These are phyloP conservation scores for Spathaspora passalidarum DNA, from an alignment of 805 yeast species.

Conservation along the genomic window DNA sequence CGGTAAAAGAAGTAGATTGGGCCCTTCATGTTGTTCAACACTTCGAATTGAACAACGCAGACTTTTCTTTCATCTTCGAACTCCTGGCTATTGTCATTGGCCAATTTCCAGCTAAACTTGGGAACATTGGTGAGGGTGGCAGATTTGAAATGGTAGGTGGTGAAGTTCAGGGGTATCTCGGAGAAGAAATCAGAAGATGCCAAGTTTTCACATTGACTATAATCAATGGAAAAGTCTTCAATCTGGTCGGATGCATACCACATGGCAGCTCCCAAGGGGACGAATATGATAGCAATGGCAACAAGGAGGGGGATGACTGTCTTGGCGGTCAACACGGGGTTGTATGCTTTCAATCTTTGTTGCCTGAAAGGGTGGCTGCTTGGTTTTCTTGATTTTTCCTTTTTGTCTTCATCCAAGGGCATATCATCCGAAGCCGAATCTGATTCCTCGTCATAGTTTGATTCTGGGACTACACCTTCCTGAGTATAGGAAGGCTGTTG, in stretches of 20 bases:
- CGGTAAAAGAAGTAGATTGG: constrained; percentile 44
- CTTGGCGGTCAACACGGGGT: constrained; percentile 42
- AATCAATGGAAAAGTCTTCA: constrained; percentile 40
- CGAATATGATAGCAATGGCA: constrained; percentile 36
- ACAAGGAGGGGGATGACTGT: constrained; percentile 41
- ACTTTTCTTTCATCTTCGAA: constrained; percentile 51
- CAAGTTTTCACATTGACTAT: constrained; percentile 36
- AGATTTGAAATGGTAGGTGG: constrained; percentile 34
- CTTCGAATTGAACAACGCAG: constrained; percentile 38
- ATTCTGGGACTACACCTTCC: not conserved
- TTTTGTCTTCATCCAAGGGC: constrained; percentile 36
- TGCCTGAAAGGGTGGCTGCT: constrained; percentile 58
- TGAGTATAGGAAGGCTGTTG: too few species aligned
- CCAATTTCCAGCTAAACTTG: constrained; percentile 35
- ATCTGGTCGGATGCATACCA: constrained; percentile 40
- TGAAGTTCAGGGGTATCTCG: constrained; percentile 36
- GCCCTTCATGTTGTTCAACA: constrained; percentile 30
- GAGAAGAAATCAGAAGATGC: constrained; percentile 33
- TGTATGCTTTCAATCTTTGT: constrained; percentile 51
- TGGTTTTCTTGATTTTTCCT: constrained; percentile 59
- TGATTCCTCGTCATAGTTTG: constrained; percentile 34
- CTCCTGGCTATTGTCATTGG: constrained; percentile 39
- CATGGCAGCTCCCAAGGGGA: constrained; percentile 47
- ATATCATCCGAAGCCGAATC: constrained; percentile 42
- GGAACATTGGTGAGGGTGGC: constrained; percentile 13